These are phyloP conservation scores for Pyrenopolyporus hunteri DNA, from an alignment of 495 filamentous ascomycete genomes.

Conservation along the genomic window DNA sequence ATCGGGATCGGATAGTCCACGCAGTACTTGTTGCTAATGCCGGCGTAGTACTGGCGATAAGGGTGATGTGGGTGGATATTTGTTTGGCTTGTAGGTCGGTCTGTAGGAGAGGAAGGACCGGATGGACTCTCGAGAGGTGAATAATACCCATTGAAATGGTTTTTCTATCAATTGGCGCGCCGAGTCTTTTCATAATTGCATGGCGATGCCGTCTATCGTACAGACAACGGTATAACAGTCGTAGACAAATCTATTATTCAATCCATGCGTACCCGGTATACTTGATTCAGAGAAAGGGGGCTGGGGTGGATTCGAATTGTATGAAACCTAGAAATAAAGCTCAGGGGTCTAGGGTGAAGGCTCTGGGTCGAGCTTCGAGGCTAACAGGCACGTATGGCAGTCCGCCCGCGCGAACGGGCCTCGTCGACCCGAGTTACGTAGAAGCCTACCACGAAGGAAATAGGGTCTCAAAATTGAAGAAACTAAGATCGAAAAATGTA, in stretches of 20 bases:
- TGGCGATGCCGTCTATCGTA: not conserved
- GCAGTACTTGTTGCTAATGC: constrained; percentile 2
- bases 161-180: constrained; percentile 23
- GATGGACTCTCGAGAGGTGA: constrained; percentile 35
- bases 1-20: not conserved
- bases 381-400: too few species aligned
- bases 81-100: constrained; percentile 19
- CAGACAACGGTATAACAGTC: not conserved
- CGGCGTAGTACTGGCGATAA: not conserved
- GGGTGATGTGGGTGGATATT: not conserved
- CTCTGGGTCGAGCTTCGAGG: too few species aligned
- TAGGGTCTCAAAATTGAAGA: too few species aligned
- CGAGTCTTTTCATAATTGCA: not conserved
- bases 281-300: too few species aligned
- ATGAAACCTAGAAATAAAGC: too few species aligned
- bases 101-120: constrained; percentile 21
- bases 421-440: too few species aligned
- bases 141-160: constrained; percentile 43
- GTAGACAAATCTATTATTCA: not conserved
- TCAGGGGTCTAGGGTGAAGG: too few species aligned
- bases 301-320: too few species aligned
- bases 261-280: too few species aligned
- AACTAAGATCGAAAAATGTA: too few species aligned
- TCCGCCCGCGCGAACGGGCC: too few species aligned
- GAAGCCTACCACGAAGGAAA: too few species aligned